These are phyloP conservation scores for Nemania serpens DNA, from an alignment of 2,329 filamentous ascomycete genomes.

Conservation along the genomic window DNA sequence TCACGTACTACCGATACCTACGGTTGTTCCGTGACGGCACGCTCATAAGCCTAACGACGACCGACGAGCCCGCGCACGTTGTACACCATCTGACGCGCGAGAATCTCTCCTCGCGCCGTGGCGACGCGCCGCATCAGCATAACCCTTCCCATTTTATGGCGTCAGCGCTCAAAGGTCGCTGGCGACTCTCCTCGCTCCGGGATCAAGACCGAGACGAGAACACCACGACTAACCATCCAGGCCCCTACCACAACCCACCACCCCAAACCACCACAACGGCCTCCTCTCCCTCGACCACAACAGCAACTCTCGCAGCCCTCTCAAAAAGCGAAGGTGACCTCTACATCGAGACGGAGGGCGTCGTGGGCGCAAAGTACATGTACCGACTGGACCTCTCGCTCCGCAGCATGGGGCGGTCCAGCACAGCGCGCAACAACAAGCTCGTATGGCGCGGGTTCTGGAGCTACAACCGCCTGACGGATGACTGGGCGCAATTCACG, in stretches of 20 bases:
- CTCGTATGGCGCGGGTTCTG: slow-evolving; percentile 87
- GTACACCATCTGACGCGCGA: slow-evolving; percentile 81
- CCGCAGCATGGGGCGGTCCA: slow-evolving; percentile 61
- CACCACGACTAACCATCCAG: slow-evolving; percentile 15
- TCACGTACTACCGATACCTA: slow-evolving; percentile 97
- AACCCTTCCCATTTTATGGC: slow-evolving; percentile 65
- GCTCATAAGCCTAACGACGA: slow-evolving; percentile 79
- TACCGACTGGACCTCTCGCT: slow-evolving; percentile 82
- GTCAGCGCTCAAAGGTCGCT: slow-evolving; percentile 64
- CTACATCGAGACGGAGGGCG: slow-evolving; percentile 83
- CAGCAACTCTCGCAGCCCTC: slow-evolving; percentile 13
- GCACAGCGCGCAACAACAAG: slow-evolving; percentile 77
- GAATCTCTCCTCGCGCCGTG: slow-evolving; percentile 58
- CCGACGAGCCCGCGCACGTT: slow-evolving; percentile 80
- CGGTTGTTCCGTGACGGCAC: slow-evolving; percentile 93
- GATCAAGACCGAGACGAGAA: slow-evolving; percentile 38
- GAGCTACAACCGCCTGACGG: slow-evolving; percentile 86
- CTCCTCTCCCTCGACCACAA: not conserved
- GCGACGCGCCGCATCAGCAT: slow-evolving; percentile 33
- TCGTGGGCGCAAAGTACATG: slow-evolving; percentile 74
- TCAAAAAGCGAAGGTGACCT: slow-evolving; percentile 67
- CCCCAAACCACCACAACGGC: not conserved
- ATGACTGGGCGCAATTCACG: slow-evolving; percentile 85
- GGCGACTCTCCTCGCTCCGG: slow-evolving; percentile 50
- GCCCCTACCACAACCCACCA: not conserved